These are phyloP conservation scores for Skeletonema potamos DNA, from an alignment of 108 stramenopile species.

Conservation along the genomic window DNA sequence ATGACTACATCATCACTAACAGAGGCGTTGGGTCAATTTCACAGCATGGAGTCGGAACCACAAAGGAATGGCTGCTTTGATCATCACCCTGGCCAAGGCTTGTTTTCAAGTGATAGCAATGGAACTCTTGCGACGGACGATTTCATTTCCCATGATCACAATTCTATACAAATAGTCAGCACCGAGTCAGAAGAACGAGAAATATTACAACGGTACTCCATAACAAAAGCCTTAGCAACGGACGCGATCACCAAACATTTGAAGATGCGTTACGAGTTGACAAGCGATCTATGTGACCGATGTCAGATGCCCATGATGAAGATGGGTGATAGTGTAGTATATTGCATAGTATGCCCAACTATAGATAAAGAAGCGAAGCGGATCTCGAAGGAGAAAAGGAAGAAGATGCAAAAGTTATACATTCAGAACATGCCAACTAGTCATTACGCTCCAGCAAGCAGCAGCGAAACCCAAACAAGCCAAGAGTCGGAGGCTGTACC, in stretches of 20 bases:
- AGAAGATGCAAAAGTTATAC: not conserved
- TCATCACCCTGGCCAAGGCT: not conserved
- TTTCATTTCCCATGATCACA: not conserved
- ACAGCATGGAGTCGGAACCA: not conserved
- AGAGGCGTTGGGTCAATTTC: not conserved
- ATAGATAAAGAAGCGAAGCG: conserved; percentile 25
- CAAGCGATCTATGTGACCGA: conserved; percentile 21
- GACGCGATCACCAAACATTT: conserved; percentile 40
- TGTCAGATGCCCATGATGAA: conserved; percentile 45
- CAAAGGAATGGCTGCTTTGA: not conserved
- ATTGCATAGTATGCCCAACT: conserved; percentile 39
- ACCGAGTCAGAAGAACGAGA: conserved; percentile 43
- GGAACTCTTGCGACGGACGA: not conserved
- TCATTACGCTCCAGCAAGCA: not conserved
- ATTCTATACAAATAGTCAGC: not conserved
- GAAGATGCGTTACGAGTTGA: conserved; percentile 25
- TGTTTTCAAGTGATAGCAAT: too few species aligned
- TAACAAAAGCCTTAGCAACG: conserved; percentile 35
- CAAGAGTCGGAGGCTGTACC: too few species aligned
- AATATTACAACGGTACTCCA: conserved; percentile 32
- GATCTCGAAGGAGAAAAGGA: conserved; percentile 32
- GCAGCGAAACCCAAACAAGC: too few species aligned
- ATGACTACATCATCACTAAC: not conserved
- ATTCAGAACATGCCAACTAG: not conserved
- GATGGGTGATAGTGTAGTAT: not conserved